Percentiles rank a stretch among this genome's conserved stretches.
Evolutionary conservation across 805 yeast genomes (phyloP).

Genomic region (Maudiozyma serrabonitensis): DNA sequence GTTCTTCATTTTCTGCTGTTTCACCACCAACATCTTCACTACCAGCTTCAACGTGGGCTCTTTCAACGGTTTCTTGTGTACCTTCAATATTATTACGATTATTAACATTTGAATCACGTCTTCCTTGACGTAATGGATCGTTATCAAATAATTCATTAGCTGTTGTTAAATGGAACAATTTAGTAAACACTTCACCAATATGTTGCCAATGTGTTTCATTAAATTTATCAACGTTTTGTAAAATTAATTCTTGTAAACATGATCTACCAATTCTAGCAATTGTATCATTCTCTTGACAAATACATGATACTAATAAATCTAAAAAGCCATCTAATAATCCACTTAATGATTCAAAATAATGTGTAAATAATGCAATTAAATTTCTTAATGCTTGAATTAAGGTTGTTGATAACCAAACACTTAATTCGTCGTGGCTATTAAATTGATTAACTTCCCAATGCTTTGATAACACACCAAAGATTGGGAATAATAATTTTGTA

Average conservation of each 20-base stretch:
- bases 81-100: slow-evolving; percentile 22
- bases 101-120: slow-evolving; percentile 16
- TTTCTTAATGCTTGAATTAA: slow-evolving; percentile 89
- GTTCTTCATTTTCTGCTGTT: slow-evolving; percentile 1
- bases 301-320: slow-evolving; percentile 71
- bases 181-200: slow-evolving; percentile 53
- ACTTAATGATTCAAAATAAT: slow-evolving; percentile 69
- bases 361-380: slow-evolving; percentile 72
- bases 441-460: slow-evolving; percentile 65
- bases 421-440: slow-evolving; percentile 69
- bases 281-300: slow-evolving; percentile 94
- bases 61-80: slow-evolving; percentile 22
- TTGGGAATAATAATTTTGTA: slow-evolving; percentile 74
- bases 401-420: slow-evolving; percentile 95
- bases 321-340: slow-evolving; percentile 71
- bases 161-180: slow-evolving; percentile 70
- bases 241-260: slow-evolving; percentile 69
- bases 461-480: slow-evolving; percentile 67
- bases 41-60: slow-evolving; percentile 27
- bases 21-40: slow-evolving; percentile 30
- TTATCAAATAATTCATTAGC: slow-evolving; percentile 71
- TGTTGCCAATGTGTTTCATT: slow-evolving; percentile 61
- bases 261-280: slow-evolving; percentile 91
- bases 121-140: slow-evolving; percentile 33
- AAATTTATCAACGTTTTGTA: slow-evolving; percentile 65